Evolutionary conservation across 2,329 filamentous ascomycete species (phyloP).

Genomic region (Trichoderma oligosporum): DNA sequence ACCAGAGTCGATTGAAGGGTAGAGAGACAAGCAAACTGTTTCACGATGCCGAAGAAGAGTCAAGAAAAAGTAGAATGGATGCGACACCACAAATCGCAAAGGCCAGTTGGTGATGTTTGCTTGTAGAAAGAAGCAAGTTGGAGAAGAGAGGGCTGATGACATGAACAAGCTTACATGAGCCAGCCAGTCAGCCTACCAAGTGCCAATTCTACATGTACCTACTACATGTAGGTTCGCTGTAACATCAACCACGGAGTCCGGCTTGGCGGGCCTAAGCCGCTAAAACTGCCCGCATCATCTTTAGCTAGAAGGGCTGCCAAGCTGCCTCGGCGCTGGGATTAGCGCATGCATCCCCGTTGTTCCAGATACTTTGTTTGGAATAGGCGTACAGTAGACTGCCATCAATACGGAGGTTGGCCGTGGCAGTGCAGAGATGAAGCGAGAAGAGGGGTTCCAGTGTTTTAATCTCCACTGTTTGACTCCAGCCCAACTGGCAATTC

Average conservation of each 20-base stretch:
- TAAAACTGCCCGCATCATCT: not conserved
- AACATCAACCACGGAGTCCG: no score
- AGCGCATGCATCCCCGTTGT: not conserved
- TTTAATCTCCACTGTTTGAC: no score
- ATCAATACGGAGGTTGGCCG: no score
- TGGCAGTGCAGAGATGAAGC: not conserved
- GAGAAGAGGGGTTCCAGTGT: no score
- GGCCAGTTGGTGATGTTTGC: not conserved
- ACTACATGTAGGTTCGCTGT: no score
- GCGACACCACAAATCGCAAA: not conserved
- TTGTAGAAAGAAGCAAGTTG: not conserved
- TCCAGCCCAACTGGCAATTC: no score
- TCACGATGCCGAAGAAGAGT: not conserved
- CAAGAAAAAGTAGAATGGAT: not conserved
- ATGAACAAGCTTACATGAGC: no score
- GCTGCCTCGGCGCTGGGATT: not conserved
- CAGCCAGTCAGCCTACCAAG: constrained; percentile 4
- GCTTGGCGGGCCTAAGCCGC: constrained; percentile 1
- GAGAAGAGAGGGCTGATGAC: no score
- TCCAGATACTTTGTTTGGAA: not conserved
- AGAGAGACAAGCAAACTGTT: constrained; percentile 9
- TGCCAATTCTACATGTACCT: no score
- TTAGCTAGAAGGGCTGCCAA: no score
- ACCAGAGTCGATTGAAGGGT: not conserved
- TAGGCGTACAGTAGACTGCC: not conserved